Evolutionary conservation across 768 basidiomycete species (phyloP), one percentile per base, ranked within the genome.

Genomic region (Lactarius deliciosus): DNA sequence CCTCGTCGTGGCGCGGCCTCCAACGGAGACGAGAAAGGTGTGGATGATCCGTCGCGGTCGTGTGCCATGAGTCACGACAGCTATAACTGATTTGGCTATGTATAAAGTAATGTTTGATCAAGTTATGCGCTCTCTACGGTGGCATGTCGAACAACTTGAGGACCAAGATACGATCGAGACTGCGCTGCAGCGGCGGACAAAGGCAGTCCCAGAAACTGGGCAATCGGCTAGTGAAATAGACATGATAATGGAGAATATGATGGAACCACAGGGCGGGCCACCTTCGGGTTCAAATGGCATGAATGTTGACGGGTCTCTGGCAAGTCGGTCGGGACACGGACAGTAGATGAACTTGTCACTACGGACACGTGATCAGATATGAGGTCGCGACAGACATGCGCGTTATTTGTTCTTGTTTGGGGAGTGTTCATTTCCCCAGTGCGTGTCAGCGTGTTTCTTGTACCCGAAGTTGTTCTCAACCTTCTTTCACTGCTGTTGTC

Each of bases 111-210:
- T 81, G 57, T 74, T 75, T 60, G 74, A 76, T 32, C 68, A 72
- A n/a, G 79, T 83, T 50, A 72, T 83, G 73, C 65, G 65, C 15
- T 75, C 76, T 18, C 75, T 83, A 53, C 77, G 78, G 16, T 69
- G 70, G 45, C 75, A 76, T 20, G 75, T 83, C 25, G 76, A 75
- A 53, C 70, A 76, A 30, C 69, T 83, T n/a, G 80, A 82, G 60
- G 80, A 82, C 57, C 77, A 83, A 64, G 80, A 81, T 57, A 72
- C 75, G 41, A 76, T 82, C 59, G 81, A 81, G 63, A 78, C 77
- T 47, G 74, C 75, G 41, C 70, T 79, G 38, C 74, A 77, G 57
- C 76, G 75, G 54, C 76, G 77, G 40, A 77, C 79, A 8, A 76
- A 72, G 56, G 74, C 79, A 32, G 74, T 74, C 30, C 71, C 74